Conservation (phyloP, 2,329 filamentous ascomycete genomes). For the Trichocomaceae sp. region DNA sequence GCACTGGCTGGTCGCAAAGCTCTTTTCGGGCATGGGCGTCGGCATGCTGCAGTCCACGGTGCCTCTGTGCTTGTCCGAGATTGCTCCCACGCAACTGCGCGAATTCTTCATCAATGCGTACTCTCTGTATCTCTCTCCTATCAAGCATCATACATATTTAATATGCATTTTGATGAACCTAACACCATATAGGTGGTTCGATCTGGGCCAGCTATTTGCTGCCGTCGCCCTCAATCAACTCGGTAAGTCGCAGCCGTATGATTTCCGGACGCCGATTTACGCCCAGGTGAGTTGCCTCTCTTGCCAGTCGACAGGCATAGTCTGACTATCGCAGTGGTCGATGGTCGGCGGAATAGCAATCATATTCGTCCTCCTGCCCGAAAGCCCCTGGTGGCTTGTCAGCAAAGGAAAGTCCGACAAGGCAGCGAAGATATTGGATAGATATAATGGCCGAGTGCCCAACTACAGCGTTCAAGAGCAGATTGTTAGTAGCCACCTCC, state of each 20-base stretch:
- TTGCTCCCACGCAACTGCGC: slow-evolving; percentile 36
- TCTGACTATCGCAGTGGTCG: slow-evolving; percentile 39
- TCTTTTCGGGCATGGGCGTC: slow-evolving; percentile 36
- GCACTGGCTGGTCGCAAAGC: slow-evolving; percentile 35
- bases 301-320: too few species aligned
- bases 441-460: slow-evolving; percentile 24
- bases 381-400: slow-evolving; percentile 51
- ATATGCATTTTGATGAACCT: too few species aligned
- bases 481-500: slow-evolving; percentile 27
- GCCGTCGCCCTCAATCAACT: slow-evolving; percentile 37
- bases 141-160: not conserved
- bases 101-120: slow-evolving; percentile 39
- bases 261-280: slow-evolving; percentile 39
- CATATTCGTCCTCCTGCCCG: slow-evolving; percentile 31
- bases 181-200: slow-evolving; percentile 42
- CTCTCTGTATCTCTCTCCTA: slow-evolving; percentile 25
- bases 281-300: slow-evolving; percentile 28
- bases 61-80: slow-evolving; percentile 39
- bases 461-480: slow-evolving; percentile 30
- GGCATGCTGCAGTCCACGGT: slow-evolving; percentile 40
- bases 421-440: slow-evolving; percentile 18
- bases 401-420: slow-evolving; percentile 43
- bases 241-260: slow-evolving; percentile 22
- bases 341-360: slow-evolving; percentile 38
- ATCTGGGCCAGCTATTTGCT: slow-evolving; percentile 39